Evolutionary conservation across 169 alveolate species (phyloP), one percentile per base, ranked within the genome.

Genomic region (Eimeria necatrix): DNA sequence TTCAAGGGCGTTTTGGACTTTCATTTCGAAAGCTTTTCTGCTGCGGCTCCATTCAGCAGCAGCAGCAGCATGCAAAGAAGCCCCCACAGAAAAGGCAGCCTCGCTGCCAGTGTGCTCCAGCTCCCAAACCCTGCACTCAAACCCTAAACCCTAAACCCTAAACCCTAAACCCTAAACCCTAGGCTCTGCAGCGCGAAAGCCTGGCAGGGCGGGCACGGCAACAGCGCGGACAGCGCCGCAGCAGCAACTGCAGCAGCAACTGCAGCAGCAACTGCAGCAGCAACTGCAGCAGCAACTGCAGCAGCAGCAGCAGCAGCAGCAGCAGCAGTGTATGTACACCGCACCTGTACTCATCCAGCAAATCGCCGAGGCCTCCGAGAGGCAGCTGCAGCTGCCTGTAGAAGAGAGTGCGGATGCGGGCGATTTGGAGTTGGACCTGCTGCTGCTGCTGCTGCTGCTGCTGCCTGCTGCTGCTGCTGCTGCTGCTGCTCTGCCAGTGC

Each of bases 331-430:
- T n/a, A n/a, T n/a, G n/a, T n/a, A 16, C n/a, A n/a, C n/a, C n/a
- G n/a, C 61, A 74, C 92, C 97, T 86, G 68, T 96, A 96, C 24
- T 94, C 97, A 89, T 96, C 97, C 10, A 96, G 90, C 56, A 96
- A 89, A 51, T 96, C 97, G 1, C 96, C 96, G 6, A 94, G 78
- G 64, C 97, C 97, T 68, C 95, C 95, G 41, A 96, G 80, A 22
- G 96, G 97, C 64, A 96, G 74, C n/a, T 89, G 81, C 81, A 96
- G 91, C 92, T 96, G 97, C 48, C 97, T 88, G 92, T 86, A 96
- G 73, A 94, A 96, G 49, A 96, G 94, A 22, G 53, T 41, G 12
- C 96, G 76, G 24, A 96, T 93, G 46, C 93, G 71, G 32, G 88
- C 91, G 12, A 94, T 86, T 59, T 95, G 94, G 61, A 6, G 16